Evolutionary conservation across 495 filamentous ascomycete species (phyloP), one percentile per base, ranked within the genome.

Genomic region (Pyrenula aspistea): DNA sequence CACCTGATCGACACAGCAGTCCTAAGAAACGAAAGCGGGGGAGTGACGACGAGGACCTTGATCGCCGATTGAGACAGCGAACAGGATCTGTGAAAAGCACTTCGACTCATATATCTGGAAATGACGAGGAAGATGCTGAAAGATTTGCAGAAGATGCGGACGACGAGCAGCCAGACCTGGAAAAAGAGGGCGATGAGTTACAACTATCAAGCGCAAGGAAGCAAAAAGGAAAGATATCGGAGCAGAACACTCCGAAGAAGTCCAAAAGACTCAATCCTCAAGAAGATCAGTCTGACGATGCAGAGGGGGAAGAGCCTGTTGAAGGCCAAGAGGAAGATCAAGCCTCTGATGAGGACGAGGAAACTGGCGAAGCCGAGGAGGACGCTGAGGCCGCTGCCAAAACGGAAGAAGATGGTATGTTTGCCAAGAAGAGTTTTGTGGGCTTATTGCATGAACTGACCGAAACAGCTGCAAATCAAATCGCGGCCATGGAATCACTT

Each of bases 361-460:
- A 71, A 57, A 57, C 63, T 21, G 67, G 62, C 22, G 75, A 77
- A 57, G 69, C 63, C 4, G 71, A 58, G 22, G 73, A 79, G 53
- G 75, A 78, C 59, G 72, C 71, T 22, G 83, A 83, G 57, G 71
- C 68, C 51, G 70, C 71, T 3, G 71, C 73, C 53, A 82, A 72
- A 59, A 81, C 78, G 47, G 83, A 86, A 63, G 89, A 95, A 84
- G 88, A 90, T 69, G 73, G 87, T 91, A 79, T 69, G 85, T 72
- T 56, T 24, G 23, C 51, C 36, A n/a, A n/a, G 51, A 51, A 53
- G 21, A 20, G n/a, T 48, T 22, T 15, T 23, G 52, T 53, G 10
- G 19, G 19, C 54, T n/a, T n/a, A n/a, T n/a, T n/a, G n/a, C n/a
- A n/a, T n/a, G 15, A 57, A 53, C 25, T 56, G 53, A 42, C 15